phyloP scores from a whole-genome alignment of 1,139 yeast genomes.

The Geotrichum histeridarum region DNA sequence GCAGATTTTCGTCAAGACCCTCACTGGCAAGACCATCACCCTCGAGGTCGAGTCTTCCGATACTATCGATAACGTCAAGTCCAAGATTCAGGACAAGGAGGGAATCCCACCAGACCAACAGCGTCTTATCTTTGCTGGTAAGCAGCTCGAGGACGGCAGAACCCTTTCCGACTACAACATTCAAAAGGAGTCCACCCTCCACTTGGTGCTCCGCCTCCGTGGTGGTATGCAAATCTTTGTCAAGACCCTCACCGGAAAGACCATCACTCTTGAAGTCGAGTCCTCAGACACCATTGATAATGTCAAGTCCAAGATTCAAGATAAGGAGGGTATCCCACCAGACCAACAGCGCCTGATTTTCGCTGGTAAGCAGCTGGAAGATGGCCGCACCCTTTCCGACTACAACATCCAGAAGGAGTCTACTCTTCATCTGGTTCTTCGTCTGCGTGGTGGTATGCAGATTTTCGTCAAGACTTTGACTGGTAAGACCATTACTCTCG shows the following conservation, averaged over 20 bases:
- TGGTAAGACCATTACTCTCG: constrained; percentile 83
- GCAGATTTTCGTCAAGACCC: constrained; percentile 75
- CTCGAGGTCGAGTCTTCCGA: constrained; percentile 84
- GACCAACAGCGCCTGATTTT: constrained; percentile 81
- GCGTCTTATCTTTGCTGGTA: constrained; percentile 80
- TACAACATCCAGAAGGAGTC: constrained; percentile 94
- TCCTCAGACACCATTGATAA: constrained; percentile 82
- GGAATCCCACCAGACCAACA: constrained; percentile 88
- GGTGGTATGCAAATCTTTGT: constrained; percentile 68
- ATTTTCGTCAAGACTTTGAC: constrained; percentile 78
- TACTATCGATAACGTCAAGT: constrained; percentile 78
- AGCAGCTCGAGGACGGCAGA: constrained; percentile 81
- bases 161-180: constrained; percentile 95
- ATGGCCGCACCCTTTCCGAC: constrained; percentile 78
- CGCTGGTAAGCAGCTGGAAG: constrained; percentile 83
- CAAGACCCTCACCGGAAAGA: constrained; percentile 75
- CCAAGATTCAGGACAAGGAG: constrained; percentile 81
- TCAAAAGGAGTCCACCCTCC: constrained; percentile 44
- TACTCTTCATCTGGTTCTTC: constrained; percentile 75
- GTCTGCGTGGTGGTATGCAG: constrained; percentile 87
- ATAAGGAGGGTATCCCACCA: constrained; percentile 83
- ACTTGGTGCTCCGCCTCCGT: constrained; percentile 31
- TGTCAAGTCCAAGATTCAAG: constrained; percentile 78
- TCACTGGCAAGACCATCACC: constrained; percentile 77
- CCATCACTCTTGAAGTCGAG: constrained; percentile 80